phyloP scores from a whole-genome alignment of 257 asterid genomes.

The Rehmannia glutinosa region DNA sequence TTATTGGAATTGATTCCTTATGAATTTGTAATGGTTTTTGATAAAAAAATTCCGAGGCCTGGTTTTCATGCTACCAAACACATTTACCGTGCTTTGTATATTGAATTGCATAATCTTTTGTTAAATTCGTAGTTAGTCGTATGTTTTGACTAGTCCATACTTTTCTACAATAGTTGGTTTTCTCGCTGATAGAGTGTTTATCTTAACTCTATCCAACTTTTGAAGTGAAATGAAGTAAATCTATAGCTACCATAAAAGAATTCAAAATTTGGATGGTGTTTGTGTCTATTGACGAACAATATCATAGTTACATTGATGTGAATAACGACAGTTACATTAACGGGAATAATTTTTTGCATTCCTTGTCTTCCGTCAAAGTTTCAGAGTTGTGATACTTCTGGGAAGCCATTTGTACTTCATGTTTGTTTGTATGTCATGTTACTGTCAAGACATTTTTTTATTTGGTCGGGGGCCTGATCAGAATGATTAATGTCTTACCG shows the following conservation, averaged over 20 bases:
- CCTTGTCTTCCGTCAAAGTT: neutral
- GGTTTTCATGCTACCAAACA: neutral
- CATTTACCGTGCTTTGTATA: neutral
- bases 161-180: neutral
- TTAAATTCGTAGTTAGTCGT: neutral
- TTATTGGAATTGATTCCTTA: neutral
- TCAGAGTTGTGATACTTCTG: neutral
- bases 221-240: neutral
- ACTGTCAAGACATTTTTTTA: neutral
- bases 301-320: neutral
- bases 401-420: conserved; percentile 1
- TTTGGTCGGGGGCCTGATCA: conserved; percentile 4
- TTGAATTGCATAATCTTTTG: neutral
- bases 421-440: neutral
- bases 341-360: neutral
- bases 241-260: neutral
- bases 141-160: neutral
- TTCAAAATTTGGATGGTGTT: neutral
- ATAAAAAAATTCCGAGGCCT: no score
- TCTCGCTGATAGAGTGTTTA: neutral
- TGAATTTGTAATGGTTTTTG: neutral
- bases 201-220: neutral
- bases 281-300: neutral
- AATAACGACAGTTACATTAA: neutral
- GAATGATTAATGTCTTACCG: conserved; percentile 6